phyloP scores from a whole-genome alignment of 176 grass and related monocot species.

The Musa schizocarpa region DNA sequence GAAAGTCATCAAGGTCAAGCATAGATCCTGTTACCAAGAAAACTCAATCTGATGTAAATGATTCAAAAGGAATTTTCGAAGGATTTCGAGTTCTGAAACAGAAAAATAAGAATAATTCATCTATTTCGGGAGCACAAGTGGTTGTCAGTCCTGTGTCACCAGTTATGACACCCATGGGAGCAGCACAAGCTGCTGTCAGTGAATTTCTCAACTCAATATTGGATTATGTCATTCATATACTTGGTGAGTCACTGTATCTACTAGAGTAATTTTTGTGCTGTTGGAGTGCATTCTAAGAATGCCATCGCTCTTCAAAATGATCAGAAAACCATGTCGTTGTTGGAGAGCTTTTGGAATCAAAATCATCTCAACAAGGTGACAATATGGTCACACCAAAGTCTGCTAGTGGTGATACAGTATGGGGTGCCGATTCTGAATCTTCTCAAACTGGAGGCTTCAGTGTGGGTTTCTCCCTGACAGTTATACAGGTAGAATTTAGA shows the following conservation, averaged over 20 bases:
- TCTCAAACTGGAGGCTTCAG: slow-evolving; percentile 89
- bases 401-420: slow-evolving; percentile 44
- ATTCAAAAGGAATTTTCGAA: slow-evolving; percentile 38
- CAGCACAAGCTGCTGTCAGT: slow-evolving; percentile 53
- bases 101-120: slow-evolving; percentile 56
- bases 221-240: slow-evolving; percentile 58
- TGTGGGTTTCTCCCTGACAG: slow-evolving; percentile 78
- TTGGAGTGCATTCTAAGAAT: slow-evolving; percentile 22
- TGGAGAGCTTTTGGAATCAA: slow-evolving; percentile 88
- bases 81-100: slow-evolving; percentile 47
- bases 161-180: slow-evolving; percentile 66
- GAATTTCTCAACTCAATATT: slow-evolving; percentile 74
- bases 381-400: slow-evolving; percentile 51
- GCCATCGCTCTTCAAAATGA: slow-evolving; percentile 11
- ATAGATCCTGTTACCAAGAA: slow-evolving; percentile 35
- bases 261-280: slow-evolving; percentile 5
- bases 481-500: slow-evolving; percentile 63
- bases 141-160: slow-evolving; percentile 75
- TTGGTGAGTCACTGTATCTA: slow-evolving; percentile 48
- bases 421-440: slow-evolving; percentile 81
- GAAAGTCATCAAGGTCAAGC: slow-evolving; percentile 32
- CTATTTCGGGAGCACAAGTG: slow-evolving; percentile 43
- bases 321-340: slow-evolving; percentile 91
- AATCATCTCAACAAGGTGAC: slow-evolving; percentile 54
- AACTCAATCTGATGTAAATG: slow-evolving; percentile 22